These are phyloP conservation scores for Fusarium bulbicola DNA, from an alignment of 2,329 filamentous ascomycete genomes.

Conservation along the genomic window DNA sequence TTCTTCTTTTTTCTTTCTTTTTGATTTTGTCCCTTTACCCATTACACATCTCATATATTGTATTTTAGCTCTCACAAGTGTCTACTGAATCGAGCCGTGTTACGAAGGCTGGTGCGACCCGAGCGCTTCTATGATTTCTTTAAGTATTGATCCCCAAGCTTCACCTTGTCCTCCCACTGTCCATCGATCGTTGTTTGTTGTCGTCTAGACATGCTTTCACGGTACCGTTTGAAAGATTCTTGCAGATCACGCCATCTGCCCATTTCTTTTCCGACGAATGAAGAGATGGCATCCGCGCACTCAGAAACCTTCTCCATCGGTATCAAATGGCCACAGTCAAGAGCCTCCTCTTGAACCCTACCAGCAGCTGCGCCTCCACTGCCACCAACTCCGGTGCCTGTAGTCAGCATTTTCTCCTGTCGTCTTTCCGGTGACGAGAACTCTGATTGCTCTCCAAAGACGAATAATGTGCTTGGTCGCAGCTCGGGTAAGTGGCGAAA, in stretches of 20 bases:
- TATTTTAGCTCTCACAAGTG: slow-evolving; percentile 47
- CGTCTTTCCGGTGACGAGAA: neutral
- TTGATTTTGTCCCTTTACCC: neutral
- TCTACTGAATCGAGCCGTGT: fast-evolving
- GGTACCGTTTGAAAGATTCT: neutral
- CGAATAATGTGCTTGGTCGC: neutral
- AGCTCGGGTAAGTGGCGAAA: neutral
- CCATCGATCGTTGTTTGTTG: neutral
- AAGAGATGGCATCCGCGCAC: neutral
- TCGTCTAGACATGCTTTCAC: neutral
- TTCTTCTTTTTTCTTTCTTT: neutral
- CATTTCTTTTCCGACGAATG: neutral
- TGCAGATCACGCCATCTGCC: neutral
- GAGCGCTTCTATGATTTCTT: neutral
- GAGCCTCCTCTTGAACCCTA: neutral
- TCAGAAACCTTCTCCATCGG: neutral
- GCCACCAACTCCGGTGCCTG: neutral
- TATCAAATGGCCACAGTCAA: slow-evolving; percentile 2
- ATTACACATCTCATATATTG: slow-evolving; percentile 41
- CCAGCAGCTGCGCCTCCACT: neutral
- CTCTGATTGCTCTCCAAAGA: neutral
- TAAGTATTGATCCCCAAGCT: neutral
- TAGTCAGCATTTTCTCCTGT: neutral
- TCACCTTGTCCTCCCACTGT: neutral
- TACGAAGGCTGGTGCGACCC: fast-evolving